Evolutionary conservation across 495 filamentous ascomycete genomes (phyloP).

Genomic region (Aspergillus indologenus): DNA sequence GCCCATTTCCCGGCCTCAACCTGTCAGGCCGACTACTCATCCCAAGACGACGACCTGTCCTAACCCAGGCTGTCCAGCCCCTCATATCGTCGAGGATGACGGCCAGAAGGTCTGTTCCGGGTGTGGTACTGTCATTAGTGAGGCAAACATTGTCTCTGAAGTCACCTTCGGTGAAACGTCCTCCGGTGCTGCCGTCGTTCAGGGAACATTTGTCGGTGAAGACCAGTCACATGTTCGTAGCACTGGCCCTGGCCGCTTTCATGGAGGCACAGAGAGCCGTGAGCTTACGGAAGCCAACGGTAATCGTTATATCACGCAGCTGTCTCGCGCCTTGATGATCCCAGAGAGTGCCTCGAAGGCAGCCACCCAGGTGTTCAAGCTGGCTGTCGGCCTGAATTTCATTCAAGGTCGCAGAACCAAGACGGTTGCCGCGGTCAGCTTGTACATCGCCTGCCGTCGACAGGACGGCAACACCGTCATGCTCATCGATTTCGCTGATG

Average conservation of each 20-base stretch:
- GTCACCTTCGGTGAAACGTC: constrained; percentile 82
- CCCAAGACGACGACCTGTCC: constrained; percentile 44
- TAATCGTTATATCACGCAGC: constrained; percentile 51
- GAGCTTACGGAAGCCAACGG: constrained; percentile 70
- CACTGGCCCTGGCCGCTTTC: constrained; percentile 54
- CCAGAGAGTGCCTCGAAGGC: constrained; percentile 55
- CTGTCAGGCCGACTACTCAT: constrained; percentile 37
- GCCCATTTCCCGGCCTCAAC: constrained; percentile 32
- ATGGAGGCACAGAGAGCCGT: constrained; percentile 57
- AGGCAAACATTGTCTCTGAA: constrained; percentile 86
- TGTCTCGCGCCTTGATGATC: constrained; percentile 53
- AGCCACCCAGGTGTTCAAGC: constrained; percentile 71
- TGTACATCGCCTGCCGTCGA: constrained; percentile 81
- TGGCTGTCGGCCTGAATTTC: constrained; percentile 72
- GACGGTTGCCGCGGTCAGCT: constrained; percentile 77
- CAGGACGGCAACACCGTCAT: constrained; percentile 62
- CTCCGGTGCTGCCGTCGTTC: constrained; percentile 82
- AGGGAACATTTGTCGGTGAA: constrained; percentile 81
- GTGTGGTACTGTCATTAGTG: constrained; percentile 78
- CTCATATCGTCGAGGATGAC: constrained; percentile 52
- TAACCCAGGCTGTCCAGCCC: constrained; percentile 47
- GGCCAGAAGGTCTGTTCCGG: constrained; percentile 64
- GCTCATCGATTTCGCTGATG: constrained; percentile 94
- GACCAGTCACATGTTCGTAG: constrained; percentile 68
- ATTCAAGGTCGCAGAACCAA: constrained; percentile 83